Base-by-base conservation (phyloP, 331 rosid genomes). In the Stylosanthes scabra region DNA sequence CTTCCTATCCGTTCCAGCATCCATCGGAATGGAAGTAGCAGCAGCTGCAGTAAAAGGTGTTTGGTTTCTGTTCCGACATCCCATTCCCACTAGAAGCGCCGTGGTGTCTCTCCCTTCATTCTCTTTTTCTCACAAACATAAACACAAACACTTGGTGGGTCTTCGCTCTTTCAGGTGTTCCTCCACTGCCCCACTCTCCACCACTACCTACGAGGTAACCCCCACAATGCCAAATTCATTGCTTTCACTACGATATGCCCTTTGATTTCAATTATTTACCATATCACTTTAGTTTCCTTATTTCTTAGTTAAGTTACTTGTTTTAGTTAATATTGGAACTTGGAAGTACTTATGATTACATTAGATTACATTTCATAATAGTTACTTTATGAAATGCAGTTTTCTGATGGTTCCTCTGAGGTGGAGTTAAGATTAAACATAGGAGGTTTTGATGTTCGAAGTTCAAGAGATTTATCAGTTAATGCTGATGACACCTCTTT, bases 321-420 rank as follows among this genome's bases (percentile, higher is more conserved):
- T 20, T 20, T 20, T 20, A 20, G 25, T 20, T 20, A 20, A 20
- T 20, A 20, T 20, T 20, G 25, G 25, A 20, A 20, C 66, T 80
- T 75, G 44, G 25, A 20, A 20, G 25, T 20, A 34, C 39, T 34
- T 3, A 3, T 34, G 39, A 34, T 34, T 34, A 6, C 37, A 31
- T 31, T 31, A 31, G 37, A 44, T 31, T 58, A 64, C 13, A 63
- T 45, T 66, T 76, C 39, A 70, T 75, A 27, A 70, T 77, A 61
- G 57, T 68, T 63, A 6, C 52, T 63, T 68, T 75, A 61, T 51
- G 63, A 74, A 57, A 73, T 89, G 92, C 96, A 94, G 97, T 94
- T 94, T 74, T 72, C 88, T 61, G 96, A 94, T 83, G 69, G 75
- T 63, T 76, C 92, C 84, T 85, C 96, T 34, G 97, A 94, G 84